Conservation (phyloP, 1,139 yeast genomes). For the Hanseniaspora sp. region DNA sequence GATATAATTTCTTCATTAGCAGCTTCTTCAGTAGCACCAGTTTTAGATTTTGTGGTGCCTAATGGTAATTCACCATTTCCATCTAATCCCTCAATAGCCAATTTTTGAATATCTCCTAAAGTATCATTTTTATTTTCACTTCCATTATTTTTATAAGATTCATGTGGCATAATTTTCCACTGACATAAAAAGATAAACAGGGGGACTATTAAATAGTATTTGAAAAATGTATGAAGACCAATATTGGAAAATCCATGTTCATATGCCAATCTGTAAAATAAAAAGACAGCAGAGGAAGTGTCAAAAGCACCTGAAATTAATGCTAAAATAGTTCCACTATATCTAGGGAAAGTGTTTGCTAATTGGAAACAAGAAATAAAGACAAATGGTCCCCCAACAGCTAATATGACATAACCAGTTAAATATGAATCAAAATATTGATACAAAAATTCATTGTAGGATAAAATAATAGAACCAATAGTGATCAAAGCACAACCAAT, state of each 20-base stretch:
- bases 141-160: slow-evolving; percentile 51
- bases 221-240: slow-evolving; percentile 48
- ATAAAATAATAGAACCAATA: slow-evolving; percentile 42
- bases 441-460: slow-evolving; percentile 15
- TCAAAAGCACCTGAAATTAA: slow-evolving; percentile 69
- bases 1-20: slow-evolving; percentile 22
- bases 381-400: slow-evolving; percentile 74
- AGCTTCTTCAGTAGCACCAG: slow-evolving; percentile 12
- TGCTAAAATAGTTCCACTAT: slow-evolving; percentile 62
- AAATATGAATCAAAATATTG: slow-evolving; percentile 46
- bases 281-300: slow-evolving; percentile 62
- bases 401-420: slow-evolving; percentile 54
- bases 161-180: slow-evolving; percentile 62
- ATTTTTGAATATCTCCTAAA: slow-evolving; percentile 52
- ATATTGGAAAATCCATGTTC: slow-evolving; percentile 33
- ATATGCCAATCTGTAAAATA: slow-evolving; percentile 54
- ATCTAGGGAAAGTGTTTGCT: slow-evolving; percentile 60
- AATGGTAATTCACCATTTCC: slow-evolving; percentile 34
- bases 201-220: slow-evolving; percentile 59
- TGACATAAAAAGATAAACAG: slow-evolving; percentile 63
- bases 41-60: slow-evolving; percentile 28
- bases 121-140: slow-evolving; percentile 8
- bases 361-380: slow-evolving; percentile 71
- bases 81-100: slow-evolving; percentile 60
- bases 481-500: slow-evolving; percentile 53